Evolutionary conservation across 2,329 filamentous ascomycete species (phyloP).

Genomic region (Aureobasidium sp.): DNA sequence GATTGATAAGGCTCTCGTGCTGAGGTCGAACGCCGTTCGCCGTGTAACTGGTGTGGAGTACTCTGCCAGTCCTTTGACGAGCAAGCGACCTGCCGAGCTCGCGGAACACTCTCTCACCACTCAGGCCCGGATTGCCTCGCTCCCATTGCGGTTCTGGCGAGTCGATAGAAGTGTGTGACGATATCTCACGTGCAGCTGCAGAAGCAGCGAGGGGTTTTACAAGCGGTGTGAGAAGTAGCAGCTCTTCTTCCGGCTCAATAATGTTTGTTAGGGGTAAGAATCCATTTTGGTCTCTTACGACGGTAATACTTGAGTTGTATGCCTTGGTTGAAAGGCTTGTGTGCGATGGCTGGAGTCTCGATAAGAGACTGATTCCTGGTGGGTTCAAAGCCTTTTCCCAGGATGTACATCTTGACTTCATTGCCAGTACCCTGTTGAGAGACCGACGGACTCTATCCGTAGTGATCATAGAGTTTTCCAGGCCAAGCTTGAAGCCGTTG

Average conservation of each 20-base stretch:
- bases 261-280: conserved; percentile 75
- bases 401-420: conserved; percentile 80
- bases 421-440: conserved; percentile 64
- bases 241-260: conserved; percentile 75
- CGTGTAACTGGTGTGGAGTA: conserved; percentile 91
- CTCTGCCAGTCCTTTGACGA: conserved; percentile 73
- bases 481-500: conserved; percentile 76
- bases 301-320: conserved; percentile 87
- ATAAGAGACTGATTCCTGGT: conserved; percentile 66
- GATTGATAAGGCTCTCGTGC: conserved; percentile 85
- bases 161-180: conserved; percentile 53
- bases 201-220: conserved; percentile 91
- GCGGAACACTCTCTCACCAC: conserved; percentile 84
- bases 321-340: conserved; percentile 73
- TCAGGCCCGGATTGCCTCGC: conserved; percentile 64
- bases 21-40: conserved; percentile 87
- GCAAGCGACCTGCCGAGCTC: conserved; percentile 85
- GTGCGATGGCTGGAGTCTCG: conserved; percentile 75
- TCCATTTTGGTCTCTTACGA: conserved; percentile 82
- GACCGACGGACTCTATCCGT: conserved; percentile 74
- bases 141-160: conserved; percentile 52
- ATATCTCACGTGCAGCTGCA: conserved; percentile 65
- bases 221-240: conserved; percentile 81
- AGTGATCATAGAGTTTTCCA: conserved; percentile 84
- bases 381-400: conserved; percentile 92